Conservation (phyloP, 192 early-diverging fungal species). For the Powellomyces hirtus region DNA sequence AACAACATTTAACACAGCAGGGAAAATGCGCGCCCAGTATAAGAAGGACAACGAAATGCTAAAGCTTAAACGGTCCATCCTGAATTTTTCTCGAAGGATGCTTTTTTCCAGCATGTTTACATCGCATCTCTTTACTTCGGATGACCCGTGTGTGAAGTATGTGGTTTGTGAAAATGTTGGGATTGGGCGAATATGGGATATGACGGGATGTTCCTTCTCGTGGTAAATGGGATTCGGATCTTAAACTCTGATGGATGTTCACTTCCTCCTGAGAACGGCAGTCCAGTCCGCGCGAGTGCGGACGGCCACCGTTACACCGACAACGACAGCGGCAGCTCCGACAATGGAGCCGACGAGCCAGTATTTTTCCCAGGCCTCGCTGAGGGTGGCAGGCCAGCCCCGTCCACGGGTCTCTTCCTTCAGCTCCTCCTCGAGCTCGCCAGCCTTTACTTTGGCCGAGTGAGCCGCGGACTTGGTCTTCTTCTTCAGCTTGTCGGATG, state of each 20-base stretch:
- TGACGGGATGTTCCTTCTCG: no score
- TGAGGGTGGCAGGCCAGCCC: background rate
- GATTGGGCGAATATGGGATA: no score
- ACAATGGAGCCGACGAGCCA: constrained; percentile 13
- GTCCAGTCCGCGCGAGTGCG: background rate
- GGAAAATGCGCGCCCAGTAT: no score
- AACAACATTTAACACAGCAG: no score
- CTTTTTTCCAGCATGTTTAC: no score
- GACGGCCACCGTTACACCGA: constrained; percentile 5
- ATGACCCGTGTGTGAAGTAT: no score
- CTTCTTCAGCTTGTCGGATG: background rate
- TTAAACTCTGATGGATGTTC: background rate
- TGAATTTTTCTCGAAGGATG: no score
- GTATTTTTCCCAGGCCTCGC: constrained; percentile 26
- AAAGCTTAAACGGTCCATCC: no score
- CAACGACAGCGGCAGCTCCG: background rate
- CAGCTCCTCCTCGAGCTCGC: constrained; percentile 8
- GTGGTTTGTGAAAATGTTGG: no score
- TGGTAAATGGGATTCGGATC: no score
- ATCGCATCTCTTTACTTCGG: no score
- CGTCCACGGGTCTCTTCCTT: background rate
- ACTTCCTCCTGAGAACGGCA: background rate
- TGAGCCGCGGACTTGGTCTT: background rate
- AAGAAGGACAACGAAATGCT: no score
- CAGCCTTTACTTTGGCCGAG: background rate